These are phyloP conservation scores for Tricholoma saponaceum DNA, from an alignment of 768 basidiomycete genomes.

Conservation along the genomic window DNA sequence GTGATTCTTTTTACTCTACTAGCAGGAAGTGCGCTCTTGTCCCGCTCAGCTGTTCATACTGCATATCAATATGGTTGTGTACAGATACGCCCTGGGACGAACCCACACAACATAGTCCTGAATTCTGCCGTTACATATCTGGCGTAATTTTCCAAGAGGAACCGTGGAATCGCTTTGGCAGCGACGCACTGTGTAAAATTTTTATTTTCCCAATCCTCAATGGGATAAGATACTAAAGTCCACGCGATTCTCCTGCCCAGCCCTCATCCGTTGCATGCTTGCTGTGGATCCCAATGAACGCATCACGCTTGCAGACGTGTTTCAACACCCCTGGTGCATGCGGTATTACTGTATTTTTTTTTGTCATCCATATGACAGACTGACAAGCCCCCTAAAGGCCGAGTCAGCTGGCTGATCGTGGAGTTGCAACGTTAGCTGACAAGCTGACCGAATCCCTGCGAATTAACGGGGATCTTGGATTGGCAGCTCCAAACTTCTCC, in stretches of 20 bases:
- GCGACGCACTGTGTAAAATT: conserved; percentile 57
- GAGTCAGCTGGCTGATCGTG: conserved; percentile 60
- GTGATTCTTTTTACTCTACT: conserved; percentile 91
- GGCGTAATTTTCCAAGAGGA: conserved; percentile 69
- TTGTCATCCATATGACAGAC: neutral
- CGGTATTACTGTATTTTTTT: conserved; percentile 36
- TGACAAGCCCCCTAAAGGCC: conserved; percentile 38
- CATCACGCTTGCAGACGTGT: conserved; percentile 50
- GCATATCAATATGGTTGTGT: neutral
- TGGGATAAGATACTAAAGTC: neutral
- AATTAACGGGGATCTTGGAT: conserved; percentile 67
- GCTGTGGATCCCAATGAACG: conserved; percentile 66
- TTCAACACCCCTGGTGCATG: conserved; percentile 68
- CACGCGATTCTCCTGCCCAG: conserved; percentile 31
- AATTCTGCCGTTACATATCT: conserved; percentile 71
- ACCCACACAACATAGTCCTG: conserved; percentile 73
- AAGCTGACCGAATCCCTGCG: conserved; percentile 67
- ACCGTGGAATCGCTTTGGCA: conserved; percentile 75
- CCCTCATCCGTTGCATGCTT: conserved; percentile 71
- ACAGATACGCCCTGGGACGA: conserved; percentile 98
- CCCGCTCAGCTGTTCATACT: neutral
- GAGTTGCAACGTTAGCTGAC: conserved; percentile 55
- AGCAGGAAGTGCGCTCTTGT: conserved; percentile 68
- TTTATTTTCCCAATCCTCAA: neutral
- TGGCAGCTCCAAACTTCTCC: conserved; percentile 56